Evolutionary conservation across 805 yeast genomes (phyloP), one percentile per base, ranked within the genome.

Genomic region (Teunomyces gatunensis): DNA sequence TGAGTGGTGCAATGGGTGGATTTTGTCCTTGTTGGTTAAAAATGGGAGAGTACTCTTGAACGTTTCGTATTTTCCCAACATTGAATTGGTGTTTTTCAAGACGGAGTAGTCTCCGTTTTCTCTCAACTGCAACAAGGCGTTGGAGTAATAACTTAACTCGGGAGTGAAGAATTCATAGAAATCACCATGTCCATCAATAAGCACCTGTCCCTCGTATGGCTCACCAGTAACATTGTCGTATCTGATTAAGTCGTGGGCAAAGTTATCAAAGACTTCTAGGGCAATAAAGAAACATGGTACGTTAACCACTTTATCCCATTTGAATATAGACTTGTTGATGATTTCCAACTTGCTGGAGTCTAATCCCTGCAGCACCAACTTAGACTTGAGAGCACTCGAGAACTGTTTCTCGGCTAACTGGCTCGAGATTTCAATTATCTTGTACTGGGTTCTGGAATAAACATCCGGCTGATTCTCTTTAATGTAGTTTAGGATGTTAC

Each of bases 211-310:
- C 61, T 89, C 94, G 53, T 79, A 75, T 0, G 95, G 92, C 52
- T 75, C 73, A 5, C 83, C 79, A 0, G 89, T 80, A 6, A 67
- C 56, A 49, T 82, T 78, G 57, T 89, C 95, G 60, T 87, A 89
- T 30, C 92, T 74, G 3, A 89, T 77, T 23, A 86, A 79, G 60
- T 89, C 96, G 64, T 89, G 96, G 3, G 94, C 75, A 52, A 89
- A 79, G 58, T 88, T 89, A 64, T 89, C 96, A 62, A 89, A 81
- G 6, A 89, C 94, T 58, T 89, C 96, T 47, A 87, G 66, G 0
- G 92, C 95, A 42, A 89, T 73, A 53, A 89, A 83, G 59, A 81
- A 88, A 54, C 94, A 86, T 1, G 88, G 89, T 35, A 83, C 83
- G 4, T 68, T 64, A 5, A 83, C 84, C 2, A 63, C 59, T 23